Percentiles rank a stretch among this genome's conserved stretches.
These are phyloP conservation scores for Cercis canadensis DNA, from an alignment of 306 rosid genomes.

Conservation along the genomic window DNA sequence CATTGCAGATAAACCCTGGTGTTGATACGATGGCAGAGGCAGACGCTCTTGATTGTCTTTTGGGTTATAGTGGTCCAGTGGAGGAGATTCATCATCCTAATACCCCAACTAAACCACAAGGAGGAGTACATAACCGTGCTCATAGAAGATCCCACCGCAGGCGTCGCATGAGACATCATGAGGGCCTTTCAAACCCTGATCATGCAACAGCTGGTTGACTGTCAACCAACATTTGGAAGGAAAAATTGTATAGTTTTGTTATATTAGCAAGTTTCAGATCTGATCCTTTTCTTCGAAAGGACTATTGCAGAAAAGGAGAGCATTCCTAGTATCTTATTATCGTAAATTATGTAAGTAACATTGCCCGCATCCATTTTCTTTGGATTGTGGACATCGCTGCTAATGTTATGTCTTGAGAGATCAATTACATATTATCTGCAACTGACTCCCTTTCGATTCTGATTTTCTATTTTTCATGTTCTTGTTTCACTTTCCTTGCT, in stretches of 20 bases:
- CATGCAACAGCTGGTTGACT: conserved; percentile 33
- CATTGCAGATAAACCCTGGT: conserved; percentile 51
- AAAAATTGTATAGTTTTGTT: conserved; percentile 3
- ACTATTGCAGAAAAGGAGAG: not conserved
- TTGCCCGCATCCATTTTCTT: too few relatives aligned
- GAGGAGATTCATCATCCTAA: conserved; percentile 56
- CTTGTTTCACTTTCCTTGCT: too few relatives aligned
- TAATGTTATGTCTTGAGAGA: too few relatives aligned
- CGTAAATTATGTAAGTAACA: not conserved
- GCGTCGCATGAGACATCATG: conserved; percentile 60
- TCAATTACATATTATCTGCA: too few relatives aligned
- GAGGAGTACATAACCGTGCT: conserved; percentile 39
- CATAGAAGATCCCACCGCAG: conserved; percentile 70
- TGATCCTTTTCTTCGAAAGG: not conserved
- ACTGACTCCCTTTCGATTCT: too few relatives aligned
- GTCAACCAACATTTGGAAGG: conserved; percentile 7
- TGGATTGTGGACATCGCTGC: too few relatives aligned
- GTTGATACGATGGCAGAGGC: conserved; percentile 48
- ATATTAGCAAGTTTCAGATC: not conserved
- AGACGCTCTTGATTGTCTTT: conserved; percentile 76
- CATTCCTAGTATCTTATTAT: not conserved
- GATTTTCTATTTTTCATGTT: too few relatives aligned
- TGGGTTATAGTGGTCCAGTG: conserved; percentile 51
- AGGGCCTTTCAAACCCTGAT: conserved; percentile 37
- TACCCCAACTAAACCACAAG: conserved; percentile 48